phyloP scores from a whole-genome alignment of 768 basidiomycete genomes.

The Lentinula boryana region DNA sequence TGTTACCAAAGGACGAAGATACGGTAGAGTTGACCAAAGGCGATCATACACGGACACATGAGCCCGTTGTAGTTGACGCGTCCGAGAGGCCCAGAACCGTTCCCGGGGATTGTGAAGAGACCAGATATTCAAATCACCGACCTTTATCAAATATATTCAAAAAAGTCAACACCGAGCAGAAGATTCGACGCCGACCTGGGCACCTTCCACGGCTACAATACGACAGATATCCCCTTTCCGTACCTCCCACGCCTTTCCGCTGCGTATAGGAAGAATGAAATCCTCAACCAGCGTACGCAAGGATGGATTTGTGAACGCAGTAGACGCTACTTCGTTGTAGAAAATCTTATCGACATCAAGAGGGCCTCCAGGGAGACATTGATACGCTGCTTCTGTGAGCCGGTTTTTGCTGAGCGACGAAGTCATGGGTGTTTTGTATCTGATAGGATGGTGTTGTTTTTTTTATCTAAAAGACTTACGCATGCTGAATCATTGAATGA shows the following conservation, averaged over 20 bases:
- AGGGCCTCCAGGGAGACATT: constrained; percentile 8
- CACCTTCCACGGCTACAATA: constrained; percentile 16
- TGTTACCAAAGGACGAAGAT: constrained; percentile 15
- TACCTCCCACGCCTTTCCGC: constrained; percentile 15
- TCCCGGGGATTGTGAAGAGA: constrained; percentile 11
- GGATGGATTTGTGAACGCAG: neutral
- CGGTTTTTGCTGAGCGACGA: neutral
- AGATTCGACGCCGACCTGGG: constrained; percentile 11
- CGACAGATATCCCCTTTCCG: constrained; percentile 14
- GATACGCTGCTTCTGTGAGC: constrained; percentile 13
- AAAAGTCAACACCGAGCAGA: neutral
- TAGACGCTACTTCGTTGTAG: constrained; percentile 12
- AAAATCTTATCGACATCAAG: constrained; percentile 13
- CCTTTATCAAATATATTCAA: constrained; percentile 1
- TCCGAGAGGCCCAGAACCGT: constrained; percentile 16
- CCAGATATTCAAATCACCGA: constrained; percentile 17
- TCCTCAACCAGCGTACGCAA: constrained; percentile 11
- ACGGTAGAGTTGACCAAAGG: constrained; percentile 19
- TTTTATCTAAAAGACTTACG: neutral
- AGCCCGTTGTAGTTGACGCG: constrained; percentile 17
- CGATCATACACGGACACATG: constrained; percentile 18
- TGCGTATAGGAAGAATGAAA: constrained; percentile 15
- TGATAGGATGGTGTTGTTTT: too few relatives aligned
- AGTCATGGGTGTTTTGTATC: neutral
- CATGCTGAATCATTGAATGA: neutral